These are phyloP conservation scores for Fusarium sp. DNA, from an alignment of 2,329 filamentous ascomycete genomes.

Conservation along the genomic window DNA sequence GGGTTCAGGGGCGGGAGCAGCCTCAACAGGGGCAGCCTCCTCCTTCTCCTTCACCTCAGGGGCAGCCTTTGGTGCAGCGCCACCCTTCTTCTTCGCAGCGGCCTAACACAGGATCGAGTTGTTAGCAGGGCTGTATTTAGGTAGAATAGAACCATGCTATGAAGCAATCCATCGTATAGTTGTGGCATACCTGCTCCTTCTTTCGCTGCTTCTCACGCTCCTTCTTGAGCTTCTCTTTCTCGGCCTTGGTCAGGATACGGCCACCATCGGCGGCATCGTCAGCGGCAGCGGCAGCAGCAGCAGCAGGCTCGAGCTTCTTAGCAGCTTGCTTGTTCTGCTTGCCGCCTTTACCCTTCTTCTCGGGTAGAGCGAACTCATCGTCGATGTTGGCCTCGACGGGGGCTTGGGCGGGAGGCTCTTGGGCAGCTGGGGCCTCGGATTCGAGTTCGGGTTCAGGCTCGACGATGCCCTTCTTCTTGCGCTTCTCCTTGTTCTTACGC, in stretches of 20 bases:
- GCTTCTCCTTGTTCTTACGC: slow-evolving; percentile 84
- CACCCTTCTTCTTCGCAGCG: slow-evolving; percentile 80
- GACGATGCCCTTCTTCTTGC: slow-evolving; percentile 84
- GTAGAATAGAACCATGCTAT: background rate
- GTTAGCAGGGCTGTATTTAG: slow-evolving; percentile 19
- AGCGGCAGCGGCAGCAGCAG: slow-evolving; percentile 62
- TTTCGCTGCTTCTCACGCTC: slow-evolving; percentile 98
- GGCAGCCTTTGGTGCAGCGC: slow-evolving; percentile 47
- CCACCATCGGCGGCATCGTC: slow-evolving; percentile 67
- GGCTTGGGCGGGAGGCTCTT: slow-evolving; percentile 70
- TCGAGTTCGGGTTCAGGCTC: slow-evolving; percentile 62
- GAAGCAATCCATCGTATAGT: background rate
- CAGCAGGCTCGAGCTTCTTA: slow-evolving; percentile 59
- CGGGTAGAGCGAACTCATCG: slow-evolving; percentile 84
- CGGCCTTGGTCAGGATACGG: slow-evolving; percentile 90
- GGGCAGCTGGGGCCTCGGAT: slow-evolving; percentile 69
- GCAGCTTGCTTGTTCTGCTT: slow-evolving; percentile 52
- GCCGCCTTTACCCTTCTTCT: slow-evolving; percentile 76
- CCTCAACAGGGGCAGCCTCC: slow-evolving; percentile 58
- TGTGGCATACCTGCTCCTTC: slow-evolving; percentile 82
- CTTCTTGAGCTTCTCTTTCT: slow-evolving; percentile 98
- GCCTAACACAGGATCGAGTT: slow-evolving; percentile 51
- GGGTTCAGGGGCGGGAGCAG: slow-evolving; percentile 43
- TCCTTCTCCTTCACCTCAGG: slow-evolving; percentile 71
- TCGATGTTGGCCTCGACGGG: slow-evolving; percentile 84